These are phyloP conservation scores for Zygosaccharomyces sapae DNA, from an alignment of 1,139 yeast species.

Conservation along the genomic window DNA sequence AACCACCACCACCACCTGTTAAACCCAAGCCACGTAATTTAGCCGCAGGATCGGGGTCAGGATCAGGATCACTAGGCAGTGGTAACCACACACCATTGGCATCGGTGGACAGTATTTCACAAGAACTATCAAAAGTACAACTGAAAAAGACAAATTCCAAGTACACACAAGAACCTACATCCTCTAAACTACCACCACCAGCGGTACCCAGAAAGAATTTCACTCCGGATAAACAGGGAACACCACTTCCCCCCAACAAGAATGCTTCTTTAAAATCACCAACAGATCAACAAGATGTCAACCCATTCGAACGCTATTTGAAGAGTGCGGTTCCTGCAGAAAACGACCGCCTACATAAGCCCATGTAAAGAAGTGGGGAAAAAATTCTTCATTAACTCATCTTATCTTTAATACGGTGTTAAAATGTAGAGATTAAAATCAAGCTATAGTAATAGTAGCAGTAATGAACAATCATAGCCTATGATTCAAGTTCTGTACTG, in stretches of 20 bases:
- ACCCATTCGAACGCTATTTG: slow-evolving; percentile 39
- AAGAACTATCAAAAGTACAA: slow-evolving; percentile 13
- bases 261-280: slow-evolving; percentile 10
- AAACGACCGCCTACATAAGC: slow-evolving; percentile 32
- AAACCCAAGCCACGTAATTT: slow-evolving; percentile 29
- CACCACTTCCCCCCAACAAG: slow-evolving; percentile 28
- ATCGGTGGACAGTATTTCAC: slow-evolving; percentile 9
- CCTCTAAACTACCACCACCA: slow-evolving; percentile 26
- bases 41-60: neutral
- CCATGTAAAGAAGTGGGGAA: neutral
- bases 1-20: slow-evolving; percentile 24
- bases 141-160: slow-evolving; percentile 11
- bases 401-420: neutral
- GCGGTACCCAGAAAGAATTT: slow-evolving; percentile 17
- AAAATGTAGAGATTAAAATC: slow-evolving; percentile 2
- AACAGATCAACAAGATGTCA: slow-evolving; percentile 9
- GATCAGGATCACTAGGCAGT: neutral
- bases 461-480: neutral
- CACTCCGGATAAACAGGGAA: slow-evolving; percentile 13
- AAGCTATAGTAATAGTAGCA: slow-evolving; percentile 2
- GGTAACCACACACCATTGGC: neutral
- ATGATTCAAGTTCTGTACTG: neutral
- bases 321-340: slow-evolving; percentile 39
- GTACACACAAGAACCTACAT: slow-evolving; percentile 15
- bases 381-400: neutral